Evolutionary conservation across 1,284 basidiomycete genomes (phyloP), one percentile per base, ranked within the genome.

Genomic region (Ganoderma resinaceum): DNA sequence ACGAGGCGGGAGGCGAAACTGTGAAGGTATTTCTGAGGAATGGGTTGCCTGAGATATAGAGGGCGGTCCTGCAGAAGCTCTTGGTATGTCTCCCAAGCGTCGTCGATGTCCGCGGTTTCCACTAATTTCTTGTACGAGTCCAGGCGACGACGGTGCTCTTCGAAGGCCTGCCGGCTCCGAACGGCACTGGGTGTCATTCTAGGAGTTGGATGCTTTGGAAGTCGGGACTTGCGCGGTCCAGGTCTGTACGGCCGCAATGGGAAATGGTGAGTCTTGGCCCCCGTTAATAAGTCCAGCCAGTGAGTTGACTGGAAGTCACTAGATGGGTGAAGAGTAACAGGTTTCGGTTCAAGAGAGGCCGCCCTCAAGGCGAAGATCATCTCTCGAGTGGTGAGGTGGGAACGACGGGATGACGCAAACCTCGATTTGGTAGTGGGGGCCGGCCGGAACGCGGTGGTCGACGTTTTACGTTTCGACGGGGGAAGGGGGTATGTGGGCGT

Each of bases 21-120:
- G 71, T 91, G 90, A 33, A 93, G 85, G 66, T 87, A 83, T 53
- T 81, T 77, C 71, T 75, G 74, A 14, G 72, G 77, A 16, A 78
- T 71, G 73, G 61, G 58, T 23, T 66, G 67, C 43, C 66, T 57
- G 11, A 70, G 46, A 29, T 67, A 66, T 18, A 62, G 66, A 26
- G 71, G 67, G 62, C 72, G 80, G 68, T 84, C 76, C 61, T 78
- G 70, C 70, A 76, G 85, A 80, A 76, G 78, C 75, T 69, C 65
- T 66, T 82, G 78, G 76, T 92, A 93, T 6, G 90, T 87, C 18
- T 81, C 74, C 91, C 92, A 93, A 3, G 85, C 89, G 46, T 85
- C 81, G 52, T 79, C 75, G 35, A 80, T 77, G 35, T 81, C 74
- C 1, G 85, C 79, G n/a, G 75, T 79, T 38, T 82, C 81, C 46